Percentiles rank a stretch among this genome's conserved stretches.
These are phyloP conservation scores for Scleroderma citrinum DNA, from an alignment of 768 basidiomycete genomes.

Conservation along the genomic window DNA sequence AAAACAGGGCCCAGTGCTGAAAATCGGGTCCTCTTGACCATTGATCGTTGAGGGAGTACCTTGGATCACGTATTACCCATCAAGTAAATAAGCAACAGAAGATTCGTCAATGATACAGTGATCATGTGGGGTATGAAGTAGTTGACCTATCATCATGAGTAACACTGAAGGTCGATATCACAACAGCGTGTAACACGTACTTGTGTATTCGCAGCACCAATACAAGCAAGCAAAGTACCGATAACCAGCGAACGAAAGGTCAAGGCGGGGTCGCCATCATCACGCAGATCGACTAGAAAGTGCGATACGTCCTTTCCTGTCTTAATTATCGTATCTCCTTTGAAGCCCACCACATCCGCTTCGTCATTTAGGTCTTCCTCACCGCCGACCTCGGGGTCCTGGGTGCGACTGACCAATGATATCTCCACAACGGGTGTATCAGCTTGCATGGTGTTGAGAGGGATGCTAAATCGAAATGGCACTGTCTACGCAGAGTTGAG, in stretches of 20 bases:
- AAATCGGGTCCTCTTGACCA: slow-evolving; percentile 41
- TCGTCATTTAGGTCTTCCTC: background rate
- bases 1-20: slow-evolving; percentile 36
- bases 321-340: slow-evolving; percentile 2
- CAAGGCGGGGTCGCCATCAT: slow-evolving; percentile 50
- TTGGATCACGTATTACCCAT: slow-evolving; percentile 45
- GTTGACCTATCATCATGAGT: slow-evolving; percentile 41
- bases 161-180: background rate
- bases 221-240: slow-evolving; percentile 50
- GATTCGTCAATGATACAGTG: slow-evolving; percentile 48
- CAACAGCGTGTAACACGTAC: slow-evolving; percentile 20
- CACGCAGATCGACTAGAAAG: slow-evolving; percentile 49
- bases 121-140: slow-evolving; percentile 52
- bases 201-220: slow-evolving; percentile 53
- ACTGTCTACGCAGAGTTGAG: too few relatives aligned
- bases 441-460: too few relatives aligned
- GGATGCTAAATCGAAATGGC: too few relatives aligned
- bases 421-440: too few relatives aligned
- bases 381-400: background rate
- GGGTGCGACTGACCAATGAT: too few relatives aligned
- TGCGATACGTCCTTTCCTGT: slow-evolving; percentile 45
- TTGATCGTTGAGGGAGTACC: slow-evolving; percentile 36
- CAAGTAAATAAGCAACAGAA: slow-evolving; percentile 48
- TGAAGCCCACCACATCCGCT: background rate
- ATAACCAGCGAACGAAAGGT: slow-evolving; percentile 51